Conservation (phyloP, 371 early-diverging fungal species). For the Actinomucor elegans region DNA sequence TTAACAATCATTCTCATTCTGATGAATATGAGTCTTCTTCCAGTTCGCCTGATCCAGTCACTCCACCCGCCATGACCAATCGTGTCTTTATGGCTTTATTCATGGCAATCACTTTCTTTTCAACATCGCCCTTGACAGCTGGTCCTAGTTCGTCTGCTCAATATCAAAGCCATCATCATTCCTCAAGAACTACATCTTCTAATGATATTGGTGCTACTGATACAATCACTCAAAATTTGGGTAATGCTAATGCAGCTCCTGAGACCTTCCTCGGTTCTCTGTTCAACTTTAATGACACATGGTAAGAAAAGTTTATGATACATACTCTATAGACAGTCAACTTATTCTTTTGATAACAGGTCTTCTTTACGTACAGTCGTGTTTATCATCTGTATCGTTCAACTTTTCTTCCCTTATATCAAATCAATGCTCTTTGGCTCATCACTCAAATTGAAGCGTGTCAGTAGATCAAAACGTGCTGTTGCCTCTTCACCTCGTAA, state of each 20-base stretch:
- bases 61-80: constrained; percentile 31
- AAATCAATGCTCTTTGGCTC: constrained; percentile 19
- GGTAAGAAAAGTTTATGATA: too few relatives aligned
- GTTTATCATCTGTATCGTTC: constrained; percentile 29
- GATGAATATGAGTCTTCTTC: constrained; percentile 34
- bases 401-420: constrained; percentile 32
- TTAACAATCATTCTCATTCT: neutral
- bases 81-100: constrained; percentile 49
- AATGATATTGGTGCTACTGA: neutral
- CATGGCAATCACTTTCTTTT: constrained; percentile 44
- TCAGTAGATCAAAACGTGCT: constrained; percentile 16
- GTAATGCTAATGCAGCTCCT: neutral
- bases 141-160: constrained; percentile 31
- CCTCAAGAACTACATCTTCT: constrained; percentile 25
- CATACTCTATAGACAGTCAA: neutral
- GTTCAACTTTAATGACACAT: constrained; percentile 19
- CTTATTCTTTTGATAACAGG: constrained; percentile 17
- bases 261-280: constrained; percentile 8
- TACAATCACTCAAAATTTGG: neutral
- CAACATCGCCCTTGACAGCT: constrained; percentile 44
- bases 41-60: constrained; percentile 27
- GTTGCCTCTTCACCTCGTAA: neutral
- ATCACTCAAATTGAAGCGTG: constrained; percentile 31
- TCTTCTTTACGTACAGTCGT: constrained; percentile 25
- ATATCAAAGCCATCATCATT: constrained; percentile 39